A percentile compares a stretch with the other conserved stretches of the same genome.
Evolutionary conservation across 305 asterid species (phyloP).

Genomic region (Fraxinus greggii): DNA sequence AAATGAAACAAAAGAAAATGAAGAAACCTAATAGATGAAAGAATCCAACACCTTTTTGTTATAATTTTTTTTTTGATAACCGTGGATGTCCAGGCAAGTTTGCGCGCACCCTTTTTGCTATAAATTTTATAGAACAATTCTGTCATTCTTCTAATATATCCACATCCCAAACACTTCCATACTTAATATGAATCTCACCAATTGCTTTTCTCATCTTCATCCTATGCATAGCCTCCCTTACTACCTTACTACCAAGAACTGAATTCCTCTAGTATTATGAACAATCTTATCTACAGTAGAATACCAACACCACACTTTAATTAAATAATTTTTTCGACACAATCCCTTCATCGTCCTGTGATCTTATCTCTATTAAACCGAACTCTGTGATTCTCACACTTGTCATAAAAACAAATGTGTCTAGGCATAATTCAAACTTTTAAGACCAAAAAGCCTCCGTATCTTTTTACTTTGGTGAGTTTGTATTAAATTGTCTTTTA

Average conservation of each 20-base stretch:
- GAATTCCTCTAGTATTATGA: not conserved
- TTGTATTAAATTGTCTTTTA: not conserved
- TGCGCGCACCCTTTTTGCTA: not conserved
- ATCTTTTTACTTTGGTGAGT: not conserved
- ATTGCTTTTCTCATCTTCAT: not conserved
- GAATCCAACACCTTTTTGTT: not conserved
- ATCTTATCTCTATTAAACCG: not conserved
- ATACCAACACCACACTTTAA: not conserved
- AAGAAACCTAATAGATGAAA: not conserved
- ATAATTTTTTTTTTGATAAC: too few relatives aligned
- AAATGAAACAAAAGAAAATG: not conserved
- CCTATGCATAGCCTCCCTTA: not conserved
- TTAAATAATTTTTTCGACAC: not conserved
- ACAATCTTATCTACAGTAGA: not conserved
- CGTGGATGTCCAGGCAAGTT: too few relatives aligned
- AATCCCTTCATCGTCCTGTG: not conserved
- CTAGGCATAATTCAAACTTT: not conserved
- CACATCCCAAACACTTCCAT: not conserved
- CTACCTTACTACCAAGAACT: not conserved
- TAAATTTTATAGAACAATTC: not conserved
- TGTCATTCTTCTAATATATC: not conserved
- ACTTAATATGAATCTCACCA: not conserved
- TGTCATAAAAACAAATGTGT: not conserved
- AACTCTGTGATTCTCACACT: not conserved
- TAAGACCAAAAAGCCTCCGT: not conserved